Percentiles rank a stretch among this genome's conserved stretches.
These are phyloP conservation scores for Claviceps humidiphila DNA, from an alignment of 2,329 filamentous ascomycete genomes.

Conservation along the genomic window DNA sequence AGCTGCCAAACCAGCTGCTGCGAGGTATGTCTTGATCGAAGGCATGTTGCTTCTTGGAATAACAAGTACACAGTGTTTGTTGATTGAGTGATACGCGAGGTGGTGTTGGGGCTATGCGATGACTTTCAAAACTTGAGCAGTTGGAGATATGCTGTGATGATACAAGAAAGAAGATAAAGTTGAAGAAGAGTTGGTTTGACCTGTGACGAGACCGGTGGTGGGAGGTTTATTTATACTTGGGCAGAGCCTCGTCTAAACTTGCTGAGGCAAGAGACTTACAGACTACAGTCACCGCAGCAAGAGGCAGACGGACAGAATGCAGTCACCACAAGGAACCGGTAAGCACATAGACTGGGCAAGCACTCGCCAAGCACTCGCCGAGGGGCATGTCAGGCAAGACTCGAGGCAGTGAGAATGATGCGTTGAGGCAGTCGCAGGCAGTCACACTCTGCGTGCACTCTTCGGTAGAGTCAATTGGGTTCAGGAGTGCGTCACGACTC, in stretches of 20 bases:
- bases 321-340: background rate
- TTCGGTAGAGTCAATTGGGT: background rate
- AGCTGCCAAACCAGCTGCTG: constrained; percentile 12
- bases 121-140: background rate
- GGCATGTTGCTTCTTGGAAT: constrained; percentile 12
- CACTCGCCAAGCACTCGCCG: background rate
- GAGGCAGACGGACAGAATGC: background rate
- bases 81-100: background rate
- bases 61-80: background rate
- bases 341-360: background rate
- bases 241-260: background rate
- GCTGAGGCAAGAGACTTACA: background rate
- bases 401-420: background rate
- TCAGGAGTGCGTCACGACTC: no score
- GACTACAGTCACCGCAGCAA: background rate
- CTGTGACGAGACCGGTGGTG: background rate
- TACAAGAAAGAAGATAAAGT: background rate
- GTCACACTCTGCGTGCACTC: background rate
- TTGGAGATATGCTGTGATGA: background rate
- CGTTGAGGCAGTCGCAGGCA: background rate
- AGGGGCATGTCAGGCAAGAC: background rate
- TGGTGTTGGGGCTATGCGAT: background rate
- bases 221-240: background rate
- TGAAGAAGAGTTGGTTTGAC: background rate
- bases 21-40: constrained; percentile 15